A percentile compares a stretch with the other conserved stretches of the same genome.
Conservation (phyloP, 495 filamentous ascomycete genomes). For the Copromyces sp. region DNA sequence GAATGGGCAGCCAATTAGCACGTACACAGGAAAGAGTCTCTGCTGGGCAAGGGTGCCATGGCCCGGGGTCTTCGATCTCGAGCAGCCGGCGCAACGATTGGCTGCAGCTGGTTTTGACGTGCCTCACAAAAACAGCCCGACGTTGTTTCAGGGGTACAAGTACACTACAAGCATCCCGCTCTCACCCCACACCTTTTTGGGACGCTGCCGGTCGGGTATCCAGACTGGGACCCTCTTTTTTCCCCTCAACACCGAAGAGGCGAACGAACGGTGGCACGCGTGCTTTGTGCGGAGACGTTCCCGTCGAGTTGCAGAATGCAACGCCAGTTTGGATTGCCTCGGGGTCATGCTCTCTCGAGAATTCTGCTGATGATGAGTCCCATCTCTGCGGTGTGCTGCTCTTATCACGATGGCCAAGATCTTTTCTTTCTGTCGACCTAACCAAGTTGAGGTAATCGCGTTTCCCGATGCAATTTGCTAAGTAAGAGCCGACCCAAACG, state of each 20-base stretch:
- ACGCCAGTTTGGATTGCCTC: background rate
- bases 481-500: background rate
- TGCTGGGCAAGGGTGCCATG: conserved; percentile 17
- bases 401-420: background rate
- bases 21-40: conserved; percentile 1
- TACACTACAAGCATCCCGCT: conserved; percentile 8
- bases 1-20: conserved; percentile 12
- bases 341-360: background rate
- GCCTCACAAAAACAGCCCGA: conserved; percentile 10
- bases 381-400: background rate
- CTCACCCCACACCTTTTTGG: conserved; percentile 3
- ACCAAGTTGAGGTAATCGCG: background rate
- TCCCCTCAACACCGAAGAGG: background rate
- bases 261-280: background rate
- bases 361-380: background rate
- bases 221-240: background rate
- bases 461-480: background rate
- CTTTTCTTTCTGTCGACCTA: background rate
- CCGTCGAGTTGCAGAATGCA: background rate
- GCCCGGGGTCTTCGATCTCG: conserved; percentile 19
- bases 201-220: background rate
- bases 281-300: background rate
- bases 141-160: conserved; percentile 20
- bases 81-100: conserved; percentile 12
- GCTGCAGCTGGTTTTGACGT: conserved; percentile 12